These are phyloP conservation scores for Pyrenophora seminiperda DNA, from an alignment of 2,329 filamentous ascomycete species.

Conservation along the genomic window DNA sequence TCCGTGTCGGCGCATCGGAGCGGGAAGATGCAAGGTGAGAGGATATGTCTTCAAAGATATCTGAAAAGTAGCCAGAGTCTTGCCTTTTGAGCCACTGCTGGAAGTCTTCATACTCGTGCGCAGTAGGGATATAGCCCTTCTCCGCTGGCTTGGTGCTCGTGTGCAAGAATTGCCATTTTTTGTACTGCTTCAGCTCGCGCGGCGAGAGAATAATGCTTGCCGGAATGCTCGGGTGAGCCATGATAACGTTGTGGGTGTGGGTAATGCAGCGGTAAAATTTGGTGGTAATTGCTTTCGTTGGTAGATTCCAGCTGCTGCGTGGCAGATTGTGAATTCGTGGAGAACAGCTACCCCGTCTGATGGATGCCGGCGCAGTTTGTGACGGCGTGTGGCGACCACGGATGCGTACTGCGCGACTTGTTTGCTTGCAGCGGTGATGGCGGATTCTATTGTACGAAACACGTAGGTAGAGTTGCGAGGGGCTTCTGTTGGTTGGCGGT, in stretches of 20 bases:
- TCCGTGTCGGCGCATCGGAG: background rate
- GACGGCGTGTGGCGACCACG: constrained; percentile 5
- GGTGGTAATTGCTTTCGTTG: background rate
- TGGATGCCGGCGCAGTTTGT: background rate
- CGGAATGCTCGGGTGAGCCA: constrained; percentile 21
- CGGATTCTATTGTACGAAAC: background rate
- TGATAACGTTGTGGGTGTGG: background rate
- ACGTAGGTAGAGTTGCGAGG: background rate
- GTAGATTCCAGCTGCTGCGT: background rate
- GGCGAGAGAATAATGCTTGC: constrained; percentile 33
- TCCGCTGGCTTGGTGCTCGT: constrained; percentile 25
- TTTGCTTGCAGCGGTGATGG: constrained; percentile 3
- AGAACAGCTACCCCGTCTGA: background rate
- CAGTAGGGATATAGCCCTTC: constrained; percentile 31
- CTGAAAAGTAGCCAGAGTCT: constrained; percentile 41
- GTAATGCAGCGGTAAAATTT: background rate
- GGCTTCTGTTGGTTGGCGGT: background rate
- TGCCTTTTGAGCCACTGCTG: constrained; percentile 37
- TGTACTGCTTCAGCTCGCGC: constrained; percentile 36
- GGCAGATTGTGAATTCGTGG: no score
- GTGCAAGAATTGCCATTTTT: constrained; percentile 33
- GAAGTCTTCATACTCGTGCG: constrained; percentile 37
- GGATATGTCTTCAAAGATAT: constrained; percentile 33
- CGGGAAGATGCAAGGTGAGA: constrained; percentile 20
- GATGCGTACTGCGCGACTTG: constrained; percentile 2